Evolutionary conservation across 306 rosid species (phyloP), one percentile per base, ranked within the genome.

Genomic region (Inga laurina): DNA sequence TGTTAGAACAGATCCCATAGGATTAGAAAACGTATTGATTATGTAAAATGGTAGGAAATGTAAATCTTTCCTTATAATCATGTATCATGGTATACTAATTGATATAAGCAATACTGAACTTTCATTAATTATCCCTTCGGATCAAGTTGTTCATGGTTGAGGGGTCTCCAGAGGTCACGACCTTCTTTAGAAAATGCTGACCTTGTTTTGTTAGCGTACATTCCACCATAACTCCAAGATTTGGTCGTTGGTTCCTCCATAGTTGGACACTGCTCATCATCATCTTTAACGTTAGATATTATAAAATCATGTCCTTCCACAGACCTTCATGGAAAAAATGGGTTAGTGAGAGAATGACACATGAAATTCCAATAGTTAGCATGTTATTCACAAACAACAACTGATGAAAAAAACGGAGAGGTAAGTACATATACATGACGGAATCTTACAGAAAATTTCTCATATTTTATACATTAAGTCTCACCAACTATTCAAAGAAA

Each of bases 181-280:
- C 88, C 45, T 90, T 95, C 44, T 90, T 88, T 46, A 95, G 93
- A 80, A 95, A 93, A 30, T 93, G 92, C 18, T 85, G 84, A 3
- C 87, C 92, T 81, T 93, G 95, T 87, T 95, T 95, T 39, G 94
- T 88, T 12, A 92, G 90, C 0, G 88, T 68, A 48, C 84, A 78
- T 73, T 83, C 77, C 84, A 75, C 75, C 7, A 8, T 12, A 9
- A 45, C 14, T 35, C 30, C 56, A 9, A 61, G 76, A 32, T 24
- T 51, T 5, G 44, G 75, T 32, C 45, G 82, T 24, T 16, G 43
- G 44, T 76, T 86, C 74, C 76, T 72, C 76, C 76, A 72, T 22
- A 7, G 57, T 72, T 44, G 76, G 76, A 72, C n/a, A 13, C 39
- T 72, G 46, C 73, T 68, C 73, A 68, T 68, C 73, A 35, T 65